Evolutionary conservation across 192 early-diverging fungal species (phyloP).

Genomic region (Dissophora ornata): DNA sequence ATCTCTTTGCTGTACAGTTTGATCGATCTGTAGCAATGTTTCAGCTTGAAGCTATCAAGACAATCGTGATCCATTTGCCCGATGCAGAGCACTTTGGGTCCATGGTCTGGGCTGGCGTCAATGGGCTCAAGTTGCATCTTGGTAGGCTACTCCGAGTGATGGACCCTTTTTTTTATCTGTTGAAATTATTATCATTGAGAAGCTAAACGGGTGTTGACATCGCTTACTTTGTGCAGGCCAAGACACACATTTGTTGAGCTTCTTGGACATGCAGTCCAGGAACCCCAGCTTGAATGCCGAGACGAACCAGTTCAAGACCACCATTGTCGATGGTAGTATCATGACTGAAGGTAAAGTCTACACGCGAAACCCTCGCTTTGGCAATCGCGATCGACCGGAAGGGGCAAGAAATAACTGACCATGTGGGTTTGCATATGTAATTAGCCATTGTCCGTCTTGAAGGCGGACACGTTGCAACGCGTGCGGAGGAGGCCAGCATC

Average conservation of each 20-base stretch:
- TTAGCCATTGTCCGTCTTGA: constrained; percentile 47
- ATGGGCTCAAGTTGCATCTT: constrained; percentile 31
- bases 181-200: too few relatives aligned
- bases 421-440: too few relatives aligned
- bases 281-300: constrained; percentile 22
- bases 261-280: constrained; percentile 25
- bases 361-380: too few relatives aligned
- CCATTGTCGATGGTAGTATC: constrained; percentile 26
- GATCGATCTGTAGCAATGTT: constrained; percentile 26
- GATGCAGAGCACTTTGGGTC: constrained; percentile 44
- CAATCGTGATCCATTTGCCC: constrained; percentile 32
- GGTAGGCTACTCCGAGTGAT: constrained; percentile 23
- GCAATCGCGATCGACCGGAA: too few relatives aligned
- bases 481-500: constrained; percentile 30
- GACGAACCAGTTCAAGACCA: constrained; percentile 44
- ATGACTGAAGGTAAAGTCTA: constrained; percentile 36
- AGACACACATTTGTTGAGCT: constrained; percentile 27
- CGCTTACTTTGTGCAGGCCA: constrained; percentile 7
- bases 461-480: constrained; percentile 38
- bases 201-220: too few relatives aligned
- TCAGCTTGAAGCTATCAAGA: constrained; percentile 33
- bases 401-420: too few relatives aligned
- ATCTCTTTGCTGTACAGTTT: constrained; percentile 2
- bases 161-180: too few relatives aligned
- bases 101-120: constrained; percentile 47